Base-by-base conservation (phyloP, 164 flowering plant species). In the Stephania yunnanensis region DNA sequence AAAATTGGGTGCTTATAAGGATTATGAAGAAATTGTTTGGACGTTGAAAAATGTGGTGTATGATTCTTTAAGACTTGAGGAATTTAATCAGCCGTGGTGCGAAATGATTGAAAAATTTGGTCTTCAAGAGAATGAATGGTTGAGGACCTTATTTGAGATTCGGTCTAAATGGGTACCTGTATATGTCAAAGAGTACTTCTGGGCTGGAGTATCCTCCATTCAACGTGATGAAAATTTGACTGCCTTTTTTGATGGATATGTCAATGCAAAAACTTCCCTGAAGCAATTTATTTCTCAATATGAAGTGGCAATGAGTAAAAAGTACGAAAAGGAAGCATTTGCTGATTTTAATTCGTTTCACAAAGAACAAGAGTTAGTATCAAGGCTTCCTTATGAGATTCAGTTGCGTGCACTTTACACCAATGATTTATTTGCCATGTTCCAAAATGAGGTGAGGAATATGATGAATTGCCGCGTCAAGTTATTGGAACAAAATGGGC, bases 51-150 rank as follows among this genome's bases (percentile, higher is more conserved):
- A 83, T 77, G 83, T 78, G 73, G 86, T 89, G 71, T 88, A 87
- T 75, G 88, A 86, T 68, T 65, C 87, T 42, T 46, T 86, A 25
- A 87, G 83, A 70, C 87, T 87, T 30, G 76, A 74, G 72, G 94
- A 92, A 74, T 92, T 92, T 82, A 94, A 92, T 79, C 52, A 83
- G 50, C 83, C 87, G 7, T 92, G 92, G 97, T 83, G 78, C 64
- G 75, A 78, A 48, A 81, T 89, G 89, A 74, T 90, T 66, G 86
- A 88, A 73, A 84, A 66, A 7, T 86, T 83, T 81, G 87, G 86
- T 58, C 77, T 89, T 36, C 48, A 73, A 45, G 85, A 86, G 73
- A 84, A 66, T 66, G 61, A 44, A 50, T 73, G 53, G 69, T 68
- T 74, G 46, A n/a, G 67, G 42, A 2, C 71, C 25, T 15, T 74